phyloP scores from a whole-genome alignment of 1,284 basidiomycete species.

The Fomitopsis palustris region DNA sequence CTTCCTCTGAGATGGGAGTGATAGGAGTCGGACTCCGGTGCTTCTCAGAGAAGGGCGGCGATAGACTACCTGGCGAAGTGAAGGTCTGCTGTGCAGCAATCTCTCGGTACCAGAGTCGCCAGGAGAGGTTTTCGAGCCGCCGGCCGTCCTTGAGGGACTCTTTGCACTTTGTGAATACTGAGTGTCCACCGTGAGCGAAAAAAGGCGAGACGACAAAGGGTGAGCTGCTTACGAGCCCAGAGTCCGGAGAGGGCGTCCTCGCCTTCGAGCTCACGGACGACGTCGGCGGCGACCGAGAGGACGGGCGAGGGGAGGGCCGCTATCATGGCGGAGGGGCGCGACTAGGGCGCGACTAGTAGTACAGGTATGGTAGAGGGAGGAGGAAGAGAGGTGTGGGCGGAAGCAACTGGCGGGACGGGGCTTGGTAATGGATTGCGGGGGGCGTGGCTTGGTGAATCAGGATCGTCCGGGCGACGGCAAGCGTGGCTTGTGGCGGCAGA shows the following conservation, averaged over 20 bases:
- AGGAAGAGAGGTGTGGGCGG: not conserved
- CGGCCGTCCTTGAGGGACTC: conserved; percentile 72
- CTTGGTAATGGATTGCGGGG: not conserved
- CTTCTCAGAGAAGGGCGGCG: conserved; percentile 23
- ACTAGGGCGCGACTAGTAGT: not conserved
- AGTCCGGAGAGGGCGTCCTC: conserved; percentile 58
- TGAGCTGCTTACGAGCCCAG: conserved; percentile 52
- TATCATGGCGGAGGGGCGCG: conserved; percentile 39
- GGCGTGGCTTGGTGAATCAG: not conserved
- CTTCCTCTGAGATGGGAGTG: conserved; percentile 32
- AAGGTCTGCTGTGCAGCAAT: conserved; percentile 35
- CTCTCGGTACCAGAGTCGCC: conserved; percentile 81
- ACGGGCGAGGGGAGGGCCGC: conserved; percentile 55
- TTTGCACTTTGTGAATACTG: conserved; percentile 85
- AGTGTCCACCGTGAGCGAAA: conserved; percentile 10
- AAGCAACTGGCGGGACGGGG: not conserved
- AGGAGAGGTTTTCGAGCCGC: conserved; percentile 81
- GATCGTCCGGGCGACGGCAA: not conserved
- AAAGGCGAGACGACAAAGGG: conserved; percentile 7
- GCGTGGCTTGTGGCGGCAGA: not conserved
- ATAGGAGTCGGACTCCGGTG: conserved; percentile 25
- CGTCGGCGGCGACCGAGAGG: conserved; percentile 59
- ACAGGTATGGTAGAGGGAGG: not conserved
- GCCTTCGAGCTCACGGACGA: conserved; percentile 61
- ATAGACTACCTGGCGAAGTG: conserved; percentile 30